A percentile compares a stretch with the other conserved stretches of the same genome.
Evolutionary conservation across 2,329 filamentous ascomycete species (phyloP).

Genomic region (Sporothrix luriei): DNA sequence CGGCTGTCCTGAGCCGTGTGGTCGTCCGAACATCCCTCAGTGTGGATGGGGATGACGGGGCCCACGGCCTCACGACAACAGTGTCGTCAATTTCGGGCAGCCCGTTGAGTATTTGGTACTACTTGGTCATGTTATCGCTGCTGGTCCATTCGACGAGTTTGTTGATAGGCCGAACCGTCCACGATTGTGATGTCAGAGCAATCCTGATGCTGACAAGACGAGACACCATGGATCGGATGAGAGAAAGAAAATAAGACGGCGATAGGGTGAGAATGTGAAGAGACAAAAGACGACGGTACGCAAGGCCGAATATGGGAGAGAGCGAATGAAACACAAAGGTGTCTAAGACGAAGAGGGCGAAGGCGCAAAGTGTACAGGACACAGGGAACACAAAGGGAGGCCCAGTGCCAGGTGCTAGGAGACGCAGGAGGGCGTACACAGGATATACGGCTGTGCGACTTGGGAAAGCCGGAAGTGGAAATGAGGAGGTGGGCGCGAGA

Average conservation of each 20-base stretch:
- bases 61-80: conserved; percentile 10
- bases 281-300: background rate
- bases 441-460: conserved; percentile 15
- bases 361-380: background rate
- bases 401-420: conserved; percentile 21
- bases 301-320: background rate
- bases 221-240: too few relatives aligned
- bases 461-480: conserved; percentile 2
- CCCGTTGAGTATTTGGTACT: background rate
- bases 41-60: conserved; percentile 2
- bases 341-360: conserved; percentile 3
- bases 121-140: conserved; percentile 20
- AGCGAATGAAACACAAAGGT: background rate
- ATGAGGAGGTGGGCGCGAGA: background rate
- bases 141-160: background rate
- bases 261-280: background rate
- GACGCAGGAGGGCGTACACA: conserved; percentile 18
- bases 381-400: conserved; percentile 11
- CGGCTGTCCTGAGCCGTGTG: conserved; percentile 13
- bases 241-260: background rate
- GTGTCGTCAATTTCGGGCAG: background rate
- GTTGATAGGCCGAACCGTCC: background rate
- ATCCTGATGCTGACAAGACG: background rate
- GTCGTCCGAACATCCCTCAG: conserved; percentile 14
- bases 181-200: background rate